These are phyloP conservation scores for Mucor mucedo DNA, from an alignment of 371 early-diverging fungal genomes.

Conservation along the genomic window DNA sequence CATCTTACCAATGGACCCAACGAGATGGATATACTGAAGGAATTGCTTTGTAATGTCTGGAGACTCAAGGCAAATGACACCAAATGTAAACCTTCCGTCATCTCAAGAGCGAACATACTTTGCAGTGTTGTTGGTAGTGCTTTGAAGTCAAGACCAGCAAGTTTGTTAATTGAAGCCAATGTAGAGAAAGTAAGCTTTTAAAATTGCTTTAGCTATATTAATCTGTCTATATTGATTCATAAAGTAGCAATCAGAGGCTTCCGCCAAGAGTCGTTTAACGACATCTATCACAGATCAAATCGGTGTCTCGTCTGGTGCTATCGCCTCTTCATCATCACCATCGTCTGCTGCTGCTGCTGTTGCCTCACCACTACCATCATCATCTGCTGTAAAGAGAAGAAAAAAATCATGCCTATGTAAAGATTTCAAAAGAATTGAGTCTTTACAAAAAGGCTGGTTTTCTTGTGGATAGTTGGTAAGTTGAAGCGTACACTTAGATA, in stretches of 20 bases:
- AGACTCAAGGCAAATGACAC: constrained; percentile 10
- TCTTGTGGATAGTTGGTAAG: constrained; percentile 22
- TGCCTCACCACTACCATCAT: constrained; percentile 1
- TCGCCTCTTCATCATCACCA: constrained; percentile 13
- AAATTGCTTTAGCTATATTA: constrained; percentile 15
- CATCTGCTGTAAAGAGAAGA: constrained; percentile 13
- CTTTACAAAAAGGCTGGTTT: constrained; percentile 12
- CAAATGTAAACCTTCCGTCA: constrained; percentile 7
- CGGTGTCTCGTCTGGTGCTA: constrained; percentile 13
- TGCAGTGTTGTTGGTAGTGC: constrained; percentile 1
- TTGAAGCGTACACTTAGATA: constrained; percentile 19
- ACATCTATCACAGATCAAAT: constrained; percentile 14
- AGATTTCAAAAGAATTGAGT: constrained; percentile 16
- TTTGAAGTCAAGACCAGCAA: constrained; percentile 13
- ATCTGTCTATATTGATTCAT: constrained; percentile 13
- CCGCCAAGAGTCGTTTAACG: constrained; percentile 16
- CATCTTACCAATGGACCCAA: constrained; percentile 7
- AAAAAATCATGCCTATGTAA: constrained; percentile 13
- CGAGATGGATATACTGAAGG: constrained; percentile 8
- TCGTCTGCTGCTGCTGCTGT: constrained; percentile 7
- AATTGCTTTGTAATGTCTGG: constrained; percentile 8
- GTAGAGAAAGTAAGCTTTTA: constrained; percentile 12
- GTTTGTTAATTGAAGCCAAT: constrained; percentile 16
- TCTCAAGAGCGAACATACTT: constrained; percentile 9
- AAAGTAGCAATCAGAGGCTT: constrained; percentile 17